These are phyloP conservation scores for Hyaloscypha variabilis DNA, from an alignment of 495 filamentous ascomycete species.

Conservation along the genomic window DNA sequence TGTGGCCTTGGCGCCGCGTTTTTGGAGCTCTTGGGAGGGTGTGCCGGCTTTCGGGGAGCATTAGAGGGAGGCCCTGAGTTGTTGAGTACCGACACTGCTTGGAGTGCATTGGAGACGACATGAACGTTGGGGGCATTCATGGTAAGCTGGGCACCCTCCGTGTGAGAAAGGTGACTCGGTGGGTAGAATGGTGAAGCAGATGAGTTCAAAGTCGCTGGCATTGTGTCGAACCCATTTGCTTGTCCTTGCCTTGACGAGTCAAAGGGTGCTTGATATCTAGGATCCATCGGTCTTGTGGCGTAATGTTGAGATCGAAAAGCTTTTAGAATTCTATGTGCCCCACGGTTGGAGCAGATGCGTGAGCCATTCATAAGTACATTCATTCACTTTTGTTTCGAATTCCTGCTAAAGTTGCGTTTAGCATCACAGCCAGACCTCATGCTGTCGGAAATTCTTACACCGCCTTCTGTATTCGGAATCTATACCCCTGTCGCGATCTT, in stretches of 20 bases:
- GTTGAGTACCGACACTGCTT: slow-evolving; percentile 2
- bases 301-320: background rate
- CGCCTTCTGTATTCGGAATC: background rate
- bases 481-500: background rate
- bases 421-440: background rate
- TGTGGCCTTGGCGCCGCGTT: background rate
- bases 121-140: background rate
- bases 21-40: background rate
- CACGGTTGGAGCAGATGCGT: background rate
- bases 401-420: background rate
- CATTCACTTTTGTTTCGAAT: background rate
- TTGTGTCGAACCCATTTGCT: background rate
- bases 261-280: background rate
- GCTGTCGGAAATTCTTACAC: background rate
- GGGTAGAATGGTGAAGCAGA: background rate
- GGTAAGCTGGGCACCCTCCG: background rate
- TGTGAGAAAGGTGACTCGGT: background rate
- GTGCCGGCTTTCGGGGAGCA: background rate
- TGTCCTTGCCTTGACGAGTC: background rate
- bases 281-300: background rate
- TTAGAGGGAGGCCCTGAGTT: background rate
- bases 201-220: background rate
- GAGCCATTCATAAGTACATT: background rate
- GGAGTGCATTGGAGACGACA: background rate
- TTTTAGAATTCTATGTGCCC: background rate